Conservation (phyloP, 495 filamentous ascomycete genomes). For the Aspergillus diversus region DNA sequence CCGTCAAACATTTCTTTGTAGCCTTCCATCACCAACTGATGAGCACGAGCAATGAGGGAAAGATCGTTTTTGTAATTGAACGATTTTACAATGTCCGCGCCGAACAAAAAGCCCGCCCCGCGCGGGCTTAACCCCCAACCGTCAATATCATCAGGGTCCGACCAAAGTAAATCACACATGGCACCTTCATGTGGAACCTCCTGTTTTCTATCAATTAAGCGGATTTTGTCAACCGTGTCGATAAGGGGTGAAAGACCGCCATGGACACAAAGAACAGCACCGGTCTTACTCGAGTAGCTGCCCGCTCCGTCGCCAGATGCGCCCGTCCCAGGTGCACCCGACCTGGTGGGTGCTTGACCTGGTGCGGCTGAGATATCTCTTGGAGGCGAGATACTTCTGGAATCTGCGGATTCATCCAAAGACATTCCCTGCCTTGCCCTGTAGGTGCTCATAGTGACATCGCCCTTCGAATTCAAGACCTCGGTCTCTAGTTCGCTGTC, state of each 20-base stretch:
- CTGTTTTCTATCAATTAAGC: constrained; percentile 93
- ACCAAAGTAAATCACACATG: constrained; percentile 99
- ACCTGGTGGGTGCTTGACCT: constrained; percentile 44
- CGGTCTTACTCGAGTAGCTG: constrained; percentile 63
- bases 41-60: constrained; percentile 87
- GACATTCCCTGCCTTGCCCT: constrained; percentile 48
- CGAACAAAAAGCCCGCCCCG: constrained; percentile 95
- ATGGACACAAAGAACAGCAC: constrained; percentile 93
- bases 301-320: constrained; percentile 70
- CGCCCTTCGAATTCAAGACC: constrained; percentile 79
- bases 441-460: constrained; percentile 73
- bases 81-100: constrained; percentile 90
- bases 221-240: constrained; percentile 94
- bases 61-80: constrained; percentile 96
- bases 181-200: constrained; percentile 98
- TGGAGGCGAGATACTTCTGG: constrained; percentile 47
- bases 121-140: constrained; percentile 96
- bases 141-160: constrained; percentile 97
- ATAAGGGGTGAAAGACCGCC: constrained; percentile 90
- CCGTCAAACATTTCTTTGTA: constrained; percentile 99
- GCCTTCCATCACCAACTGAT: constrained; percentile 98
- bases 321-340: constrained; percentile 77
- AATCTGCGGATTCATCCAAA: constrained; percentile 39
- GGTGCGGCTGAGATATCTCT: constrained; percentile 50
- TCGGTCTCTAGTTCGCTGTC: constrained; percentile 87